Base-by-base conservation (phyloP, 2,329 filamentous ascomycete species). In the Ilyonectria robusta region DNA sequence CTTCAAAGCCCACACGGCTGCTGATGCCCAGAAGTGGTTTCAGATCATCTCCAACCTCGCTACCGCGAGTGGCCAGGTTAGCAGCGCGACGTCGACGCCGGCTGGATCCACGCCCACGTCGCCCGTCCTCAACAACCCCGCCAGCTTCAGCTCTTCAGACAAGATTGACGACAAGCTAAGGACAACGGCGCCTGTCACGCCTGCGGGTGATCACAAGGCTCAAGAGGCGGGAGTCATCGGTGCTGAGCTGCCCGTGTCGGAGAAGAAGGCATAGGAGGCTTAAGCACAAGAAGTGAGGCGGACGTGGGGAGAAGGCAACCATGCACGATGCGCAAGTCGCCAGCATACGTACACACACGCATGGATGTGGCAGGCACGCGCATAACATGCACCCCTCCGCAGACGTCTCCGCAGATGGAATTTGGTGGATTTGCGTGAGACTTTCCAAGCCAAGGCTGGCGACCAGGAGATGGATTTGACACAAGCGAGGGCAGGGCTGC, bases 11-110 rank as follows among this genome's bases (percentile, higher is more conserved):
- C 92, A 94, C 81, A 94, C 93, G 1, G 81, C 93, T 2, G 85
- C 88, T 31, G 94, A 97, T 70, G 94, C 95, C 0, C 85, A 92
- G 80, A 93, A 94, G 80, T 98, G 95, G 95, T 94, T 91, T 81
- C 88, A 92, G 37, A 84, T 94, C 70, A 92, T 98, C 76, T 83
- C 85, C 51, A 81, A 84, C 64, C 87, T 89, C 9, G 88, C 89
- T 31, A 90, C 89, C 57, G 81, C 85, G 6, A 82, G 82, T 1
- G 83, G 81, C 31, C 67, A 75, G 35, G 57, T 77, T 19, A 79
- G 78, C 48, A 77, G 76, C 55, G 58, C 48, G 68, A 70, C 58
- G 62, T 72, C 75, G 15, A 71, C 71, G 29, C 75, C 75, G n/a
- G 67, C 58, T 13, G 70, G 65, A 8, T 77, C 76, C 17, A 67